phyloP scores from a whole-genome alignment of 352 stramenopile genomes.

The Globisporangium rhizosaccharum region DNA sequence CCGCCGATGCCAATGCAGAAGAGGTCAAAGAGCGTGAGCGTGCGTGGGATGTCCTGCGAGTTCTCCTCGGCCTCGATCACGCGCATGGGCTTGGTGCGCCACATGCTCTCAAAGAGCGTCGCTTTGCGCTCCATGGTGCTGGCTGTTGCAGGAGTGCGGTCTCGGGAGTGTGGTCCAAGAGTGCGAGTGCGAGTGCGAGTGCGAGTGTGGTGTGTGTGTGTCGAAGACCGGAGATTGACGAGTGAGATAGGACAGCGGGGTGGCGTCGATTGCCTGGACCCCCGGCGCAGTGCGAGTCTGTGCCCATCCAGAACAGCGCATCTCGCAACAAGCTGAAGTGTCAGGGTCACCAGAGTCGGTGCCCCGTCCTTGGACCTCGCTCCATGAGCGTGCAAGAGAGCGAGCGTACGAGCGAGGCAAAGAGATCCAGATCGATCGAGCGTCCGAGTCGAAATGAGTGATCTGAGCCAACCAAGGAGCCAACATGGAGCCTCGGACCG shows the following conservation, averaged over 20 bases:
- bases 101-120: constrained; percentile 19
- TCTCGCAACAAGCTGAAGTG: background rate
- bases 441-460: no score
- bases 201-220: background rate
- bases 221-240: background rate
- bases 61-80: constrained; percentile 58
- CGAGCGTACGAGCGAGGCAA: background rate
- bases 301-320: background rate
- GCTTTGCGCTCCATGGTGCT: constrained; percentile 12
- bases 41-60: constrained; percentile 34
- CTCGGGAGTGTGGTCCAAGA: background rate
- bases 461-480: no score
- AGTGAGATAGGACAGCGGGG: background rate
- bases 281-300: background rate
- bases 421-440: no score
- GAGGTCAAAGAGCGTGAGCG: constrained; percentile 77
- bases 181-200: background rate
- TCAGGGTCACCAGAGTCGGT: background rate
- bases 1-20: constrained; percentile 84
- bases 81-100: constrained; percentile 47
- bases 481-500: no score
- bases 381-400: background rate
- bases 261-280: background rate
- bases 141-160: background rate
- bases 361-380: background rate